Base-by-base conservation (phyloP, 441 rosid genomes). In the Eutrema salsugineum region DNA sequence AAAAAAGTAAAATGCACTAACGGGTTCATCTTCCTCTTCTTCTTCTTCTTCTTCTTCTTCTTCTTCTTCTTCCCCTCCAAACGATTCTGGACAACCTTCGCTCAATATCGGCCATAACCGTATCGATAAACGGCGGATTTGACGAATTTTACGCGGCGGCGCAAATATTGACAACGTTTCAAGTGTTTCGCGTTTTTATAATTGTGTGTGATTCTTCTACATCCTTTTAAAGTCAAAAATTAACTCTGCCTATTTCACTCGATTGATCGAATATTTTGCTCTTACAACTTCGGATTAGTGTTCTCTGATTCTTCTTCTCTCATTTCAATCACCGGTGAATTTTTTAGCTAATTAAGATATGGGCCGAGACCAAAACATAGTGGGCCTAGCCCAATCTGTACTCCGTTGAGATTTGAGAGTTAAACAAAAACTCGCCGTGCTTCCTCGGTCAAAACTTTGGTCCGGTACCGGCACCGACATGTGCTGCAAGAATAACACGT, bases 351-450 rank as follows among this genome's bases (percentile, higher is more conserved):
- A n/a, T n/a, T n/a, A n/a, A n/a, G 12, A 53, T 15, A 43, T 33
- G 22, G 50, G 59, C 71, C 28, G n/a, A 7, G 3, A 60, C 3
- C 4, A 46, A 19, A 65, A n/a, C 16, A 0, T 14, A 65, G 47
- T 66, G 30, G 67, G 71, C 77, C 60, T 54, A 24, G 27, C 77
- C 77, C 58, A 63, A 55, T 57, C 2, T 10, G 1, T 40, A 12
- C 20, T 6, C 60, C 2, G 11, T 39, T 28, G 11, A 14, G 44
- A 35, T 38, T 38, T 3, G 43, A 63, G 55, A 15, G 42, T n/a
- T 6, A 9, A 49, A 64, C 20, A 40, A 24, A 11, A 39, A 11
- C 49, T 39, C 54, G 32, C 66, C 56, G 22, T 43, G 53, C 20
- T 42, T 53, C 70, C 38, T 32, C 66, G 54, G 72, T 46, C 53